phyloP scores from a whole-genome alignment of 2,329 filamentous ascomycete genomes.

The Zasmidium cellare region DNA sequence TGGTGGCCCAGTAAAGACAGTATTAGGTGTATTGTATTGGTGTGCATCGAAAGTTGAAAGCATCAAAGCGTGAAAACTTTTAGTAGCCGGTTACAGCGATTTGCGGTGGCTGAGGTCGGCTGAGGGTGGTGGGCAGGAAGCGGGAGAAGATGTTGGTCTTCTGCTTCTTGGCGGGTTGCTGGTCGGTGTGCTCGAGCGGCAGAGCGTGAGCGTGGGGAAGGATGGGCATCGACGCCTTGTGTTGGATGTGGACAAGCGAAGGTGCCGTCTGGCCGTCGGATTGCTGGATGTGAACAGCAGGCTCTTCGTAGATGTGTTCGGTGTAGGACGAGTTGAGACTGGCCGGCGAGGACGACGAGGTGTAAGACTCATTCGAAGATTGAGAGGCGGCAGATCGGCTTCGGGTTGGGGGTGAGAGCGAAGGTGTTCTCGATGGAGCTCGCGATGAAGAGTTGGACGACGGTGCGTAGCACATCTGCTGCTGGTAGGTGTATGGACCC shows the following conservation, averaged over 20 bases:
- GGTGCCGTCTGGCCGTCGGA: constrained; percentile 45
- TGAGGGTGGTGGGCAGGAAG: constrained; percentile 35
- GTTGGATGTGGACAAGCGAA: constrained; percentile 46
- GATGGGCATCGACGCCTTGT: constrained; percentile 25
- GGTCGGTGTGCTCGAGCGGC: constrained; percentile 31
- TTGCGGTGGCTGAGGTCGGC: constrained; percentile 15
- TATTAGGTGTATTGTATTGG: constrained; percentile 7
- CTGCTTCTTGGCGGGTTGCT: constrained; percentile 37
- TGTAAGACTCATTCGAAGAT: constrained; percentile 35
- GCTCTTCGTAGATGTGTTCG: constrained; percentile 28
- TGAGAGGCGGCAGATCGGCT: constrained; percentile 38
- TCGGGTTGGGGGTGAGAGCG: constrained; percentile 49
- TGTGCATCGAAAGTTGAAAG: constrained; percentile 6
- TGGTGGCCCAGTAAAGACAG: constrained; percentile 4
- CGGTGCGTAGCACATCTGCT: constrained; percentile 28
- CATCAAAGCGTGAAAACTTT: constrained; percentile 5
- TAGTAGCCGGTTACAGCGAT: constrained; percentile 22
- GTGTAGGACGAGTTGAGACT: constrained; percentile 37
- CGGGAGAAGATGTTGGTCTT: constrained; percentile 39
- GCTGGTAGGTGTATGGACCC: constrained; percentile 29
- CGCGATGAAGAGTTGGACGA: constrained; percentile 31
- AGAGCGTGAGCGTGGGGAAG: constrained; percentile 22
- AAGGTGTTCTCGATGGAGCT: constrained; percentile 49
- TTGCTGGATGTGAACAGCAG: constrained; percentile 37
- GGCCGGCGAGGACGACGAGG: constrained; percentile 33